Evolutionary conservation across 192 early-diverging fungal species (phyloP).

Genomic region (Coemansia sp.): DNA sequence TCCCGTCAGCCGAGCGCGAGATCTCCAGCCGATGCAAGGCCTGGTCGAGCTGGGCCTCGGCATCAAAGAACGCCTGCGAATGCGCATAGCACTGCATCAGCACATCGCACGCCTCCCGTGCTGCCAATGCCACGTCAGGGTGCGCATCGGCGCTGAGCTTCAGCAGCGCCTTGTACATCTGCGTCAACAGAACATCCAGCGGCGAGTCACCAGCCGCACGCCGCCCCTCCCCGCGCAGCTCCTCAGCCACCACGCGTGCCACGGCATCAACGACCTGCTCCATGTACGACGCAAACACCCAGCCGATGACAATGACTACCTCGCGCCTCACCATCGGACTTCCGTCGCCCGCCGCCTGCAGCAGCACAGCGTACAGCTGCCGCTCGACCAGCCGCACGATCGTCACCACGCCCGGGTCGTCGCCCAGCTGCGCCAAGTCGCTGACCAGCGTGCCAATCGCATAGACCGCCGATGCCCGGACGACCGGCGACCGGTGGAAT

Average conservation of each 20-base stretch:
- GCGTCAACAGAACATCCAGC: constrained; percentile 40
- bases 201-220: constrained; percentile 17
- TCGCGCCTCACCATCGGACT: constrained; percentile 90
- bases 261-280: constrained; percentile 69
- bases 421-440: constrained; percentile 60
- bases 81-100: constrained; percentile 56
- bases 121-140: constrained; percentile 70
- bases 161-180: constrained; percentile 84
- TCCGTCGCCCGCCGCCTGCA: constrained; percentile 71
- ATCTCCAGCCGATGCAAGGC: constrained; percentile 44
- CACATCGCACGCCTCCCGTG: constrained; percentile 72
- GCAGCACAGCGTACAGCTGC: constrained; percentile 61
- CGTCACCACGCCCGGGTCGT: constrained; percentile 66
- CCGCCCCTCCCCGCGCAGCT: constrained; percentile 40
- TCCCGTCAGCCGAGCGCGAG: constrained; percentile 30
- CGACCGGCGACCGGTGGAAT: constrained; percentile 63
- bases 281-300: constrained; percentile 69
- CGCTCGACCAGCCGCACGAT: constrained; percentile 73
- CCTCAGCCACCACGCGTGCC: constrained; percentile 52
- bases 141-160: constrained; percentile 82
- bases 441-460: constrained; percentile 72
- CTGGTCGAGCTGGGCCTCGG: constrained; percentile 41
- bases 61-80: constrained; percentile 34
- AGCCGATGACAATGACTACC: constrained; percentile 75
- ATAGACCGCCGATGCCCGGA: constrained; percentile 82